These are phyloP conservation scores for Arabidopsis suecica DNA, from an alignment of 345 rosid species.

Conservation along the genomic window DNA sequence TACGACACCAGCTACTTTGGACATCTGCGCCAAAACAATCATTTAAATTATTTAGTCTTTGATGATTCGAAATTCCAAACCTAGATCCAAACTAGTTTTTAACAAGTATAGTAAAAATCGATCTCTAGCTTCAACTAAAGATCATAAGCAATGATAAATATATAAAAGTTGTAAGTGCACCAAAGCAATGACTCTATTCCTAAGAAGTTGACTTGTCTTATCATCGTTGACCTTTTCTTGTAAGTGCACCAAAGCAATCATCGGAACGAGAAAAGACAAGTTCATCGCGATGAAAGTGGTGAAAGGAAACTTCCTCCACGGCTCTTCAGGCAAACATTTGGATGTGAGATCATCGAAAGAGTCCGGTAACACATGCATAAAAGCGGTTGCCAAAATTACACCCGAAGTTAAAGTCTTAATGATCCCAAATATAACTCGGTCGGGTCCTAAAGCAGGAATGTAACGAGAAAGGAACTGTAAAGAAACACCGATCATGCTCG, in stretches of 20 bases:
- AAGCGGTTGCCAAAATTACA: constrained; percentile 51
- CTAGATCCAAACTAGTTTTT: too few species aligned
- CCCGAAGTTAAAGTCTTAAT: constrained; percentile 47
- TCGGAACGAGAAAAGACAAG: constrained; percentile 38
- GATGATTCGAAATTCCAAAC: too few species aligned
- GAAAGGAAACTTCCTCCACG: constrained; percentile 51
- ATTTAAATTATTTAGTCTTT: neutral
- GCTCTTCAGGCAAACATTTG: constrained; percentile 38
- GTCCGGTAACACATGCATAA: constrained; percentile 53
- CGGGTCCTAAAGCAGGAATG: constrained; percentile 40
- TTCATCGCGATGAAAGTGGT: constrained; percentile 48
- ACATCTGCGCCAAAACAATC: constrained; percentile 1
- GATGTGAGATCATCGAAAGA: constrained; percentile 38
- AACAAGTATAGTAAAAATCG: too few species aligned
- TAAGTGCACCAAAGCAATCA: constrained; percentile 39
- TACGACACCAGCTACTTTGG: constrained; percentile 29
- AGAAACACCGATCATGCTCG: constrained; percentile 44
- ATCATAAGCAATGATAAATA: neutral
- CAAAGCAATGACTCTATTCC: constrained; percentile 25
- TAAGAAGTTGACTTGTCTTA: neutral
- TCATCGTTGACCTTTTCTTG: constrained; percentile 9
- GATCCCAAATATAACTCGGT: constrained; percentile 23
- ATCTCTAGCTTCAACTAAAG: neutral
- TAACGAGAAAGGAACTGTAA: constrained; percentile 37
- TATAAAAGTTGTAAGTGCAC: neutral